Evolutionary conservation across 306 rosid genomes (phyloP), one percentile per base, ranked within the genome.

Genomic region (Glycine latifolia): DNA sequence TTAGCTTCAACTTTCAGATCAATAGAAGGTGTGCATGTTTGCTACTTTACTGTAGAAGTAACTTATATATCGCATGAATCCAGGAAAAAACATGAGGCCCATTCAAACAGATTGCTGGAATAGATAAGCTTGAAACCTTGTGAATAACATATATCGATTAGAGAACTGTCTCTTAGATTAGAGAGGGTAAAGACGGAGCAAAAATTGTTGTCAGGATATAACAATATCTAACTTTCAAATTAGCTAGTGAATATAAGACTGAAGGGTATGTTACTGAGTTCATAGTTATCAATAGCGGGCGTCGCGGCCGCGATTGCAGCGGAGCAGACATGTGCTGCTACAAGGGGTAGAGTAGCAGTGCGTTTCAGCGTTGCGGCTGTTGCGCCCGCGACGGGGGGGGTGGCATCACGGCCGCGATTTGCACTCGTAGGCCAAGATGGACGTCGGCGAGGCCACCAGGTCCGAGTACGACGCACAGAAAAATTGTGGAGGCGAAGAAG

Each of bases 131-230:
- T 58, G 65, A 75, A 67, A 31, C 43, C 56, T 14, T 33, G 12
- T 48, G 55, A 76, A 70, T 47, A 20, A 47, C 47, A 43, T 31
- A 52, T 12, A 26, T 78, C 26, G 8, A 14, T 5, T 39, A 4
- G 73, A 68, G 49, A 79, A 56, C 70, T 43, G 43, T 71, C 41
- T 68, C 49, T 59, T 79, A 46, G 11, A 26, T 43, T 15, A 20
- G 11, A 44, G 13, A 17, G 20, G 43, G n/a, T 56, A 48, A 43
- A 43, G 68, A 58, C 0, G 11, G 49, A n/a, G 58, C 46, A 76
- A 61, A 13, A 3, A 26, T 12, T 55, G 58, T 7, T 8, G 26
- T 14, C 47, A 75, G 10, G 0, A 39, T 39, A 39, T 39, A 39
- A 13, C 33, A 76, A 60, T 14, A 12, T 33, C 50, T 48, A 63